Evolutionary conservation across 1,284 basidiomycete species (phyloP).

Genomic region (Mrakiaceae sp.): DNA sequence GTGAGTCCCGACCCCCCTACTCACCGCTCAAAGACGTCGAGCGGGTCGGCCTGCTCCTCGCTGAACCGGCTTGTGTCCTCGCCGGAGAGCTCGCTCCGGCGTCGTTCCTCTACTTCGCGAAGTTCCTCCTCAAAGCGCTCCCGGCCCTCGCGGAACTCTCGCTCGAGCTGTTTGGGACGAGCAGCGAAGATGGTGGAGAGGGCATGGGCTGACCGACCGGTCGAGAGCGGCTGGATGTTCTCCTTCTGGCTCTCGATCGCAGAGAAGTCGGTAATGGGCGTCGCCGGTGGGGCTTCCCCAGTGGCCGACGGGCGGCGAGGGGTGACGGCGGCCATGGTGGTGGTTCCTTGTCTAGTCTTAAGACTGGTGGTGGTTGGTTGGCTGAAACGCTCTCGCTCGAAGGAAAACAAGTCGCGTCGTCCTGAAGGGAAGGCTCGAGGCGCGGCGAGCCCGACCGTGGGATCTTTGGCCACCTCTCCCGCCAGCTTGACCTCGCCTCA

Average conservation of each 20-base stretch:
- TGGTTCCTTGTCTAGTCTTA: too few relatives aligned
- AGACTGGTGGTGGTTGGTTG: neutral
- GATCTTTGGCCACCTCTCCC: neutral
- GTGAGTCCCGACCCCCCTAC: constrained; percentile 19
- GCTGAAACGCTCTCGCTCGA: neutral
- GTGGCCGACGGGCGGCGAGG: neutral
- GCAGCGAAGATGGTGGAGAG: constrained; percentile 39
- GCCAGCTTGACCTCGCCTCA: neutral
- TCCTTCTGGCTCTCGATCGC: constrained; percentile 47
- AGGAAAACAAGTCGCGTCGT: neutral
- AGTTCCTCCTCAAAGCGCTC: constrained; percentile 33
- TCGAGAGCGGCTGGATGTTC: constrained; percentile 45
- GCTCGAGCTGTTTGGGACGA: constrained; percentile 31
- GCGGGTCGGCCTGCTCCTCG: constrained; percentile 30
- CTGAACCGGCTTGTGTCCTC: constrained; percentile 28
- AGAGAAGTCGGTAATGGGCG: constrained; percentile 36
- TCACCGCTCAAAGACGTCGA: constrained; percentile 38
- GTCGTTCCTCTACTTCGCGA: constrained; percentile 31
- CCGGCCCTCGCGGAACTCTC: constrained; percentile 35
- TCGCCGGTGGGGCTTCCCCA: constrained; percentile 12
- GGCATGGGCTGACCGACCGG: constrained; percentile 45
- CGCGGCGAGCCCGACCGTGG: too few relatives aligned
- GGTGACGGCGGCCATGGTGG: neutral
- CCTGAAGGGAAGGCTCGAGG: too few relatives aligned
- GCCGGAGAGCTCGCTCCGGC: constrained; percentile 36